Percentiles rank a stretch among this genome's conserved stretches.
phyloP scores from a whole-genome alignment of 1,284 basidiomycete genomes.

The Malassezia globosa region DNA sequence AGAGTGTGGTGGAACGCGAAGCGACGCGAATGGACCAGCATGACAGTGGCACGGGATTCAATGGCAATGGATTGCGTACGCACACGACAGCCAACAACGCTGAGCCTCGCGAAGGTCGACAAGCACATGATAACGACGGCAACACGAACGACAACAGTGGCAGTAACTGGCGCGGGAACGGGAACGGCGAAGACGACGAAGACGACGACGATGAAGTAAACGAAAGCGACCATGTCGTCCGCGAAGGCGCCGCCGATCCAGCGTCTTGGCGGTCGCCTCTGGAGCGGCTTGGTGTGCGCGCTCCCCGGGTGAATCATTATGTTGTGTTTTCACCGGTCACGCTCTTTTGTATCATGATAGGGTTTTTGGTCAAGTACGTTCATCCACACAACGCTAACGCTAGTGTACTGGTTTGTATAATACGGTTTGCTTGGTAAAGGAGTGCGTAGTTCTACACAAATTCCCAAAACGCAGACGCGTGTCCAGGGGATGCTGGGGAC shows the following conservation, averaged over 20 bases:
- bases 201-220: constrained; percentile 3
- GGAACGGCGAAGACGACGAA: neutral
- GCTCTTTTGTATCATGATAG: constrained; percentile 4
- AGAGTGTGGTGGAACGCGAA: neutral
- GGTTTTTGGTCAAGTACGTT: constrained; percentile 10
- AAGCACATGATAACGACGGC: too few species aligned
- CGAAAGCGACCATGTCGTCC: too few species aligned
- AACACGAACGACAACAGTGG: too few species aligned
- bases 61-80: too few species aligned
- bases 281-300: neutral
- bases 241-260: neutral
- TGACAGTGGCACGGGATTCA: too few species aligned
- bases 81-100: too few species aligned
- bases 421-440: neutral
- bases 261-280: neutral
- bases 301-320: neutral
- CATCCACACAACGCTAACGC: neutral
- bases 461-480: neutral
- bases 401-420: neutral
- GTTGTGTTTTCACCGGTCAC: constrained; percentile 11
- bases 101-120: too few species aligned
- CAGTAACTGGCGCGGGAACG: too few species aligned
- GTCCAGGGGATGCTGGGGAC: neutral
- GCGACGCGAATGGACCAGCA: too few species aligned
- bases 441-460: too few species aligned